phyloP scores from a whole-genome alignment of 768 basidiomycete species.

The Macrolepiota dolichaula region DNA sequence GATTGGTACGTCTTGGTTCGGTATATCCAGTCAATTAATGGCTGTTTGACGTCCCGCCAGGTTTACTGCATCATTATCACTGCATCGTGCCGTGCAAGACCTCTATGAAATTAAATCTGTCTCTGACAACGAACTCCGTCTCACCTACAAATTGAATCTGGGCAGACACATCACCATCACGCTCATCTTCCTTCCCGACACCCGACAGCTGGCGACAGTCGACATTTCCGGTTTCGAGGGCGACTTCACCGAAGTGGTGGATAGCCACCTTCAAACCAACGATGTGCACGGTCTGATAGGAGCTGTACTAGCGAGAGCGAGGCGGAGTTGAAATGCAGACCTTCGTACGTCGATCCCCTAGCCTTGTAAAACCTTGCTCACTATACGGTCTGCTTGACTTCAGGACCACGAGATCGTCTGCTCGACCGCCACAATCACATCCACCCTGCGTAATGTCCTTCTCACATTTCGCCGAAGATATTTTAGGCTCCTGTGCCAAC shows the following conservation, averaged over 20 bases:
- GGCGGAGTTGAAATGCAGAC: slow-evolving; percentile 1
- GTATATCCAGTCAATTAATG: background rate
- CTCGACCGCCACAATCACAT: background rate
- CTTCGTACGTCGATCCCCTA: background rate
- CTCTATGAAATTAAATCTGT: slow-evolving; percentile 56
- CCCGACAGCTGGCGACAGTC: slow-evolving; percentile 59
- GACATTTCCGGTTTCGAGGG: slow-evolving; percentile 49
- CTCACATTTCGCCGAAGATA: too few species aligned
- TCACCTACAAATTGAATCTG: slow-evolving; percentile 55
- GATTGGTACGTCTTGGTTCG: slow-evolving; percentile 50
- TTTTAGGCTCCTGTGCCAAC: too few species aligned
- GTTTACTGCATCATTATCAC: slow-evolving; percentile 64
- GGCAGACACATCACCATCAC: slow-evolving; percentile 38
- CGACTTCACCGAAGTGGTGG: slow-evolving; percentile 57
- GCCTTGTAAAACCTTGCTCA: background rate
- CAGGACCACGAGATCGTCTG: background rate
- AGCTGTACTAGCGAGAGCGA: slow-evolving; percentile 50
- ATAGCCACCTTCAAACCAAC: slow-evolving; percentile 58
- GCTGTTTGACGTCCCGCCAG: slow-evolving; percentile 29
- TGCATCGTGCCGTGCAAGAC: slow-evolving; percentile 61
- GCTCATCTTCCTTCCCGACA: slow-evolving; percentile 69
- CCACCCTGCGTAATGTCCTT: too few species aligned
- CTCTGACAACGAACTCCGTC: slow-evolving; percentile 75
- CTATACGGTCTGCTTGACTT: background rate
- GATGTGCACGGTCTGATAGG: slow-evolving; percentile 65